Conservation (phyloP, 148 eudicot genomes). For the Heliamphora exappendiculata region DNA sequence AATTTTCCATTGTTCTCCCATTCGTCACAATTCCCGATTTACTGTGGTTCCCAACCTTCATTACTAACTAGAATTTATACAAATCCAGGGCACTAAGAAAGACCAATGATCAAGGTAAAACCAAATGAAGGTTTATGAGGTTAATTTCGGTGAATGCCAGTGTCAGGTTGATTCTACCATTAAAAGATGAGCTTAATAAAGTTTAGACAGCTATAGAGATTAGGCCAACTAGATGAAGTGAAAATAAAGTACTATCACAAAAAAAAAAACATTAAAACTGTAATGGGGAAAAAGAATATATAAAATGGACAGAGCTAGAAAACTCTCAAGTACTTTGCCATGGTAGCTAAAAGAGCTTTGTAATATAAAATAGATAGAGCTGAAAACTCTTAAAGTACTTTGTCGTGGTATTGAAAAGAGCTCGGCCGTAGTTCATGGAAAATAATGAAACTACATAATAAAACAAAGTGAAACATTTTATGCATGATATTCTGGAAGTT, state of each 20-base stretch:
- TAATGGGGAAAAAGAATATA: too few species aligned
- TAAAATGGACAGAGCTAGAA: too few species aligned
- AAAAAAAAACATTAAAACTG: too few species aligned
- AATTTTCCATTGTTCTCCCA: background rate
- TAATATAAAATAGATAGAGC: background rate
- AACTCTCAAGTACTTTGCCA: slow-evolving; percentile 15
- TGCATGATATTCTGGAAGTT: background rate
- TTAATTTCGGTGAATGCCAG: background rate
- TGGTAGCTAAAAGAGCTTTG: background rate
- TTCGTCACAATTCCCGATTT: too few species aligned
- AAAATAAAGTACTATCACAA: background rate
- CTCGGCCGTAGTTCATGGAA: background rate
- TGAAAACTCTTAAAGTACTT: background rate
- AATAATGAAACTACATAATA: background rate
- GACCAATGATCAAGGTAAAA: background rate
- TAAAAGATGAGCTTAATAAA: background rate
- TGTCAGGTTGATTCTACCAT: background rate
- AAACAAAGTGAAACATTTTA: background rate
- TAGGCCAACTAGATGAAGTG: background rate
- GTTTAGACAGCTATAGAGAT: background rate
- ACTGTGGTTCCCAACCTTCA: too few species aligned
- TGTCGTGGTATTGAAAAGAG: background rate
- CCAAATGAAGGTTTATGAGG: background rate
- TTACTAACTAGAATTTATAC: background rate
- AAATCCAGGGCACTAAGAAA: background rate